phyloP scores from a whole-genome alignment of 805 yeast genomes.

The Deakozyma indianensis region DNA sequence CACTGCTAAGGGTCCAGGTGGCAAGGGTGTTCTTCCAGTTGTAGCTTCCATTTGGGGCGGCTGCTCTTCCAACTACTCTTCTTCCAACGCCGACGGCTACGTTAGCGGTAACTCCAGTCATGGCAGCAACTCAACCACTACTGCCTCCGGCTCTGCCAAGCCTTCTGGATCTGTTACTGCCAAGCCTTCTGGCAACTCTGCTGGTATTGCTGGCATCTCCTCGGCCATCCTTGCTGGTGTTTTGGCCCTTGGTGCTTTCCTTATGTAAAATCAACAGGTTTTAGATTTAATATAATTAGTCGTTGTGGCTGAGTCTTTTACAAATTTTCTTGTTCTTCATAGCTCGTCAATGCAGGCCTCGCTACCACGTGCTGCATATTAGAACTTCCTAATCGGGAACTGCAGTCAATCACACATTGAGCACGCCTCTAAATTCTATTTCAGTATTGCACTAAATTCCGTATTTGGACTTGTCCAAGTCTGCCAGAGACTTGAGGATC shows the following conservation, averaged over 20 bases:
- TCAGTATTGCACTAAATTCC: conserved; percentile 8
- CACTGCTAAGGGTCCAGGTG: background rate
- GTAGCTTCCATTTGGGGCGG: background rate
- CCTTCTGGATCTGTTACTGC: background rate
- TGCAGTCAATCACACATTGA: too few relatives aligned
- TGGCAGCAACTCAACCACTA: background rate
- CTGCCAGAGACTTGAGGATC: conserved; percentile 34
- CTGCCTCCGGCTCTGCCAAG: background rate
- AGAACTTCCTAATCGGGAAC: too few relatives aligned
- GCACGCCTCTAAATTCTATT: conserved; percentile 1
- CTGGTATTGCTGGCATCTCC: background rate
- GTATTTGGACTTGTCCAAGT: conserved; percentile 36
- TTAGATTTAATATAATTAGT: too few relatives aligned
- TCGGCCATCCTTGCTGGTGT: background rate
- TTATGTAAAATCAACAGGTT: too few relatives aligned
- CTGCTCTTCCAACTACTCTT: background rate
- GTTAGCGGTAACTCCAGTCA: background rate
- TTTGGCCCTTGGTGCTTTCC: background rate
- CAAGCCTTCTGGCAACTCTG: background rate
- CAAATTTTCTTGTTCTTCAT: too few relatives aligned
- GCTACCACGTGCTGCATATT: too few relatives aligned
- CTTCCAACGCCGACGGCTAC: background rate
- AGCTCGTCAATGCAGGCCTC: too few relatives aligned
- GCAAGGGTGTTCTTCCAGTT: conserved; percentile 1
- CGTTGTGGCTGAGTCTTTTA: too few relatives aligned